Evolutionary conservation across 2,329 filamentous ascomycete species (phyloP), one percentile per base, ranked within the genome.

Genomic region (Eutypa lata): DNA sequence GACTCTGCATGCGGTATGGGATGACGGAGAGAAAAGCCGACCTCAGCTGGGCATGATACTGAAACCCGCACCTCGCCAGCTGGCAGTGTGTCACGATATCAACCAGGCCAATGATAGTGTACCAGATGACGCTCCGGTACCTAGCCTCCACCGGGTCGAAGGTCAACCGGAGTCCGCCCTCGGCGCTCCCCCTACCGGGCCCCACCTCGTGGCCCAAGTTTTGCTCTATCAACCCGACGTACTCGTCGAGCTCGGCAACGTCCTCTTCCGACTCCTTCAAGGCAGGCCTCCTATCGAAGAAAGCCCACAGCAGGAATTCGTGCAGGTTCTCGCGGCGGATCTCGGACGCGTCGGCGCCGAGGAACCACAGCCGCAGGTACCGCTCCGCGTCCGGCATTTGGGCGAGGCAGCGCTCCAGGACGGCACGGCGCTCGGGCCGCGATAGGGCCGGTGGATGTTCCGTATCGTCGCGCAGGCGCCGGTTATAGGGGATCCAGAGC

Each of bases 251-350:
- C 51, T 81, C 77, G 0, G 64, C 61, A 3, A 68, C 61, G 6
- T 73, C 64, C 6, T 75, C 71, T 0, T 64, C 59, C 4, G 61
- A 58, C 44, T 65, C 59, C 7, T 18, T 59, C 8, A 55, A 44
- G 13, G 40, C 66, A 18, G 35, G 60, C 60, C 51, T 56, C 26
- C 60, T 61, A 47, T 86, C 83, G 54, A 87, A 81, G 61, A 90
- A 83, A 1, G 82, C 85, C 87, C 87, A 90, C 8, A 80, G 73
- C 21, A 88, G 67, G 59, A 88, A 89, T 56, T 88, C 83, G 58
- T 76, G 78, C 49, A 89, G 68, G 61, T 90, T 88, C n/a, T 89
- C 84, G n/a, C 79, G 73, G 44, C 78, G 75, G 51, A 90, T 82
- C 33, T 86, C 82, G 18, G 73, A 66, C 1, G 73, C 53, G 10